phyloP scores from a whole-genome alignment of 495 filamentous ascomycete species.

The Xylaria flabelliformis region DNA sequence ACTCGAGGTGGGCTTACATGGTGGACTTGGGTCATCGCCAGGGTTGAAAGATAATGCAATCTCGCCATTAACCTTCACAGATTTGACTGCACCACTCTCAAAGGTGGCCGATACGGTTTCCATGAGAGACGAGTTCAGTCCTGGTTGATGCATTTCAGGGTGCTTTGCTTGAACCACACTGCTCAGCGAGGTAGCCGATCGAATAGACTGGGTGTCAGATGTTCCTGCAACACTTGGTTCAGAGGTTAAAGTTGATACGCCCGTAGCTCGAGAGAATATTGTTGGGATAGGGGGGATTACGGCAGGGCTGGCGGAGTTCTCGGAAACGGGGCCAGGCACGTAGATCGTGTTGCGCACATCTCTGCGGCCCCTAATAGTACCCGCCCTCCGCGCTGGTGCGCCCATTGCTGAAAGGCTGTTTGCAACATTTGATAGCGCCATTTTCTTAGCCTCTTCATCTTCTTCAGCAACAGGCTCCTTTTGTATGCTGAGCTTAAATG shows the following conservation, averaged over 20 bases:
- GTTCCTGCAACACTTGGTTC: conserved; percentile 56
- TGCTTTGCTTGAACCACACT: conserved; percentile 70
- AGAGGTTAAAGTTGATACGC: conserved; percentile 53
- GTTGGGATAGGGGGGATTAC: conserved; percentile 52
- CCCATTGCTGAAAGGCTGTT: conserved; percentile 70
- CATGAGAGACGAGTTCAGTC: conserved; percentile 88
- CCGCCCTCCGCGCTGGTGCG: conserved; percentile 67
- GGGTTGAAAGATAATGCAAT: conserved; percentile 86
- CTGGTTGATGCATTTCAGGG: conserved; percentile 79
- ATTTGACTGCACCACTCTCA: conserved; percentile 71
- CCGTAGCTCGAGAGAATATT: conserved; percentile 50
- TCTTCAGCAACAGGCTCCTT: conserved; percentile 94
- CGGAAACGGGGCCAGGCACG: conserved; percentile 59
- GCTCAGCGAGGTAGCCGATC: conserved; percentile 82
- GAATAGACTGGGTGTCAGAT: conserved; percentile 91
- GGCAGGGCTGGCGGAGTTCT: conserved; percentile 49
- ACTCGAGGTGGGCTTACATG: conserved; percentile 38
- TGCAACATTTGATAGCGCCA: conserved; percentile 89
- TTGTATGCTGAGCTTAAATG: conserved; percentile 90
- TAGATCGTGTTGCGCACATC: conserved; percentile 91
- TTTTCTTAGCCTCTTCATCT: conserved; percentile 79
- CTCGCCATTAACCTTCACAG: conserved; percentile 83
- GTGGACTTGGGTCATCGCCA: conserved; percentile 50
- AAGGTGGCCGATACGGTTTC: conserved; percentile 90
- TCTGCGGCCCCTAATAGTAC: conserved; percentile 84